Conservation (phyloP, 2,329 filamentous ascomycete species). For the Stachybotrys chartarum region DNA sequence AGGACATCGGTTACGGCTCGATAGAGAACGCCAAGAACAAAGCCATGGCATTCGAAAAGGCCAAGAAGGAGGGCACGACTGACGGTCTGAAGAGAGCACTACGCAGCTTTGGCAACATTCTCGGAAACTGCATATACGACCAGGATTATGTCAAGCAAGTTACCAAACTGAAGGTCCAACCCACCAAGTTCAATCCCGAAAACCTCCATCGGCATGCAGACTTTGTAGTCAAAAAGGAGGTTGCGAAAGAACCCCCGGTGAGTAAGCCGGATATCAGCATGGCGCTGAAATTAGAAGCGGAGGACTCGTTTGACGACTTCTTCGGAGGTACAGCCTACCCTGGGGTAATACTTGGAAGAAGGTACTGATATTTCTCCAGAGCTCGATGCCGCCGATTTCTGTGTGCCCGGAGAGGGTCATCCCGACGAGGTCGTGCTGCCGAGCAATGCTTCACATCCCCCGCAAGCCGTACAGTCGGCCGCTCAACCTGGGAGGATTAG, state of each 20-base stretch:
- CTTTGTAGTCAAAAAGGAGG: slow-evolving; percentile 58
- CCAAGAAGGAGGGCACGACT: slow-evolving; percentile 96
- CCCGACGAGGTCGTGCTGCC: slow-evolving; percentile 66
- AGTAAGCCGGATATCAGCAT: neutral
- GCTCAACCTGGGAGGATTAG: slow-evolving; percentile 10
- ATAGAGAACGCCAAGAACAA: slow-evolving; percentile 96
- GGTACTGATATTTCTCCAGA: slow-evolving; percentile 39
- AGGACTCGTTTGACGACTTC: slow-evolving; percentile 45
- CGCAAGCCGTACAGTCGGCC: slow-evolving; percentile 12
- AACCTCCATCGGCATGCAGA: slow-evolving; percentile 76
- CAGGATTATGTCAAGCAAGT: slow-evolving; percentile 88
- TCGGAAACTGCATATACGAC: slow-evolving; percentile 98
- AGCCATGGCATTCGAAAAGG: slow-evolving; percentile 93
- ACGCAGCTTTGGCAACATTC: slow-evolving; percentile 87
- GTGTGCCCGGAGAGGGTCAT: slow-evolving; percentile 59
- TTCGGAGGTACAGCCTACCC: slow-evolving; percentile 35
- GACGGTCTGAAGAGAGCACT: slow-evolving; percentile 87
- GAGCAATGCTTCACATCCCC: slow-evolving; percentile 8
- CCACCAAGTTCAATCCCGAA: slow-evolving; percentile 65
- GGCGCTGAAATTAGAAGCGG: slow-evolving; percentile 20
- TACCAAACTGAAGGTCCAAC: slow-evolving; percentile 77
- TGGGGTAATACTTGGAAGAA: slow-evolving; percentile 12
- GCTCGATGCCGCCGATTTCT: slow-evolving; percentile 73
- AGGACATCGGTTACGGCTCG: slow-evolving; percentile 94
- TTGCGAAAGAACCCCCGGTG: slow-evolving; percentile 15